Evolutionary conservation across 2,329 filamentous ascomycete genomes (phyloP), one percentile per base, ranked within the genome.

Genomic region (Apiospora marii): DNA sequence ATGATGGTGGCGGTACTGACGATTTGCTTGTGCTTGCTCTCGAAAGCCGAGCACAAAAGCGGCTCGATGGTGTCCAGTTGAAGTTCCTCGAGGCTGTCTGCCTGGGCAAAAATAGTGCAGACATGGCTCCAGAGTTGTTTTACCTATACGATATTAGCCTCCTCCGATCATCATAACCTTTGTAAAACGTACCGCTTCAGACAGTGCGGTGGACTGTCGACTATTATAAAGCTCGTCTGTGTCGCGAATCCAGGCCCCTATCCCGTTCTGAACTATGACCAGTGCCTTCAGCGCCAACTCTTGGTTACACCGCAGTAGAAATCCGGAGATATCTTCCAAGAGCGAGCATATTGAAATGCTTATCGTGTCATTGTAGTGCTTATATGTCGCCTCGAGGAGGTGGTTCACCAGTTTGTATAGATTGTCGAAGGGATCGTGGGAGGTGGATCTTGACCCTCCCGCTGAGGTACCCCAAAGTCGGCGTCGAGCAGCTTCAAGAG

Each of bases 211-310:
- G n/a, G 82, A 80, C 58, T 83, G 83, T 49, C 82, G 83, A 73
- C 83, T 82, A 68, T 81, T 79, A 58, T 89, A 79, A 46, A 82
- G 84, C 72, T 78, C 82, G 14, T 86, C 80, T 12, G 81, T 78
- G 78, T 95, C 93, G 72, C 87, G 85, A 58, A 95, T 83, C 92
- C 93, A 95, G 2, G 83, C 75, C 16, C 85, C 83, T 37, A 95
- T 80, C 0, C 91, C 90, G 34, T 84, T 80, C 78, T 96, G 92
- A 12, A 93, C 81, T 43, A 86, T 88, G 22, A 86, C 82, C 12
- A 96, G 80, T 13, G 90, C 84, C 64, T 87, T 87, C 10, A 88
- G 81, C 0, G 90, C 85, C 19, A 91, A 85, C 37, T 87, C 80
- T 3, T 78, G 75, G 69, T 85, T 86, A 70, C 85, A 89, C 67